Evolutionary conservation across 2,329 filamentous ascomycete species (phyloP), one percentile per base, ranked within the genome.

Genomic region (Xylaria sp.): DNA sequence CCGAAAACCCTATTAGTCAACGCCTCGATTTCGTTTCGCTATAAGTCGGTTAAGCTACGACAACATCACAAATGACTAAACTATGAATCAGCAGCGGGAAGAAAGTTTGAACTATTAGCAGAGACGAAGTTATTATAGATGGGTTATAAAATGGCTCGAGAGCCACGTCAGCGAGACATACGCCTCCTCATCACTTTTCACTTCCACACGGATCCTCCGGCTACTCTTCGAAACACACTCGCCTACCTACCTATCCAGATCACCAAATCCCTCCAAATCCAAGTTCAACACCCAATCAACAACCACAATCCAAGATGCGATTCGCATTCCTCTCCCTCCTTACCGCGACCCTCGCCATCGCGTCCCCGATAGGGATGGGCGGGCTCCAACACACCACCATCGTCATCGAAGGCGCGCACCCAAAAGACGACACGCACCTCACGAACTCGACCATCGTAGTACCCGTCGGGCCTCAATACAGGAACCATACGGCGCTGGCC

Each of bases 241-340:
- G 24, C 24, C 24, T 27, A 27, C 24, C 24, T 4, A 27, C 24
- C 24, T 27, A 47, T 19, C 48, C 24, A 47, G n/a, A 42, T 17
- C 39, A 42, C 34, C 2, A 36, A 27, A 34, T 27, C 51, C 6
- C 3, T 30, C 39, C 14, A 19, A 17, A n/a, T 4, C 14, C 19
- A 3, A 42, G 9, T 4, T 27, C 24, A 27, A 27, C 24, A 27
- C 24, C 24, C 24, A 36, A 39, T 24, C 9, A 11, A 45, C n/a
- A 19, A 24, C 19, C 7, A 14, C 42, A 50, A 24, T 19, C 50
- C 58, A 66, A 51, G 24, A 69, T 69, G 67, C 63, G 48, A 24
- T 2, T 27, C 24, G 3, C 55, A 60, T n/a, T 51, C 27, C n/a
- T 67, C 34, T 4, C 59, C 24, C 59, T 69, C 59, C 24, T 69